Evolutionary conservation across 176 grass and related monocot species (phyloP).

Genomic region (Poa annua): DNA sequence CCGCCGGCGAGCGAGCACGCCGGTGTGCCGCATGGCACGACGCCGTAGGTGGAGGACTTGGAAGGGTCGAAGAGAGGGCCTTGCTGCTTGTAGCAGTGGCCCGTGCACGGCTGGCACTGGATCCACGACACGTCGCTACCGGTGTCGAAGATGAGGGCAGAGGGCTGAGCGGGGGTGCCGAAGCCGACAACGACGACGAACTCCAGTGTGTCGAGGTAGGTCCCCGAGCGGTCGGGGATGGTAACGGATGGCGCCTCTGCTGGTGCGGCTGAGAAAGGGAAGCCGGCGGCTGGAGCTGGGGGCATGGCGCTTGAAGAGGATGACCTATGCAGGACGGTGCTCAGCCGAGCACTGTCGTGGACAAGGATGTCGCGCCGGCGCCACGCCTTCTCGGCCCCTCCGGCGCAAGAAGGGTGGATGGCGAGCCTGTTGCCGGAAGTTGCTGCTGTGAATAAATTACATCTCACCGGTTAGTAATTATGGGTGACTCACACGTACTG

Average conservation of each 20-base stretch:
- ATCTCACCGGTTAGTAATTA: neutral
- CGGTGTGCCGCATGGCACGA: constrained; percentile 31
- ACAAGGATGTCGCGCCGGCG: neutral
- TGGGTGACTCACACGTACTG: too few species aligned
- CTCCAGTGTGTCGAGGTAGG: constrained; percentile 40
- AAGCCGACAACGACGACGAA: constrained; percentile 66
- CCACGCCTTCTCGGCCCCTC: neutral
- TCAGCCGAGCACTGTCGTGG: constrained; percentile 34
- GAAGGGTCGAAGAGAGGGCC: constrained; percentile 70
- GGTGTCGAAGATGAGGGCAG: constrained; percentile 60
- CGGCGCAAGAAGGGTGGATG: neutral
- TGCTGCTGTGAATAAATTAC: constrained; percentile 7
- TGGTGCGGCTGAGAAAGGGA: neutral
- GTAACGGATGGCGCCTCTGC: constrained; percentile 10
- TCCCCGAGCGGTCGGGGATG: constrained; percentile 49
- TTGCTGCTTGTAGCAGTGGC: constrained; percentile 59
- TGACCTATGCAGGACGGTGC: constrained; percentile 18
- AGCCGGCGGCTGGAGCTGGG: neutral
- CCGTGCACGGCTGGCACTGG: constrained; percentile 68
- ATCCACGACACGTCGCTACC: constrained; percentile 83
- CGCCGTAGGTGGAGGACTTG: constrained; percentile 58
- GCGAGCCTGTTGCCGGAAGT: constrained; percentile 32
- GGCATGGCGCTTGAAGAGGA: neutral
- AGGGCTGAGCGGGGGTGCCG: constrained; percentile 51
- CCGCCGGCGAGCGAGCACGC: constrained; percentile 46